Conservation (phyloP, 2,329 filamentous ascomycete genomes). For the Botrytis tulipae region DNA sequence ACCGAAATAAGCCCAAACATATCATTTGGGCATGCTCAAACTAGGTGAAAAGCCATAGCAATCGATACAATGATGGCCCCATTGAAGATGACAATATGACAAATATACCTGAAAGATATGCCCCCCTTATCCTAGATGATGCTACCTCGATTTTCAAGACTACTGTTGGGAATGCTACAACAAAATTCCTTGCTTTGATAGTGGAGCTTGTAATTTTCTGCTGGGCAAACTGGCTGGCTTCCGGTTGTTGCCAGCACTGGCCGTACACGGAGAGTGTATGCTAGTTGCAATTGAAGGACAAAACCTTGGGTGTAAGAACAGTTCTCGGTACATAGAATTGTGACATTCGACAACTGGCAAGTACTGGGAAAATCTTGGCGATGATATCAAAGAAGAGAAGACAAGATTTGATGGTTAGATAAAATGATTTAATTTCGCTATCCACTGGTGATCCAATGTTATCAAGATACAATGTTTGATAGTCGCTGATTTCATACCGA, state of each 20-base stretch:
- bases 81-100: neutral
- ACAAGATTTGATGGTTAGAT: neutral
- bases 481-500: neutral
- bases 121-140: too few species aligned
- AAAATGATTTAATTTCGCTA: neutral
- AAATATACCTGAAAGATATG: too few species aligned
- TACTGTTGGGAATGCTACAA: rapidly evolving
- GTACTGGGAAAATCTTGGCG: neutral
- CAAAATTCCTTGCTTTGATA: neutral
- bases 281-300: neutral
- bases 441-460: neutral
- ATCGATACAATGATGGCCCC: neutral
- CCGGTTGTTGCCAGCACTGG: neutral
- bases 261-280: neutral
- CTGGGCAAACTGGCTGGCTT: neutral
- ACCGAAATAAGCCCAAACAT: neutral
- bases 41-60: neutral
- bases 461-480: neutral
- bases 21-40: neutral
- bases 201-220: neutral
- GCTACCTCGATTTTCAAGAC: neutral
- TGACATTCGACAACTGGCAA: neutral
- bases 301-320: neutral
- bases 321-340: neutral
- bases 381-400: neutral